Evolutionary conservation across 495 filamentous ascomycete genomes (phyloP).

Genomic region (Jackrogersella multiformis): DNA sequence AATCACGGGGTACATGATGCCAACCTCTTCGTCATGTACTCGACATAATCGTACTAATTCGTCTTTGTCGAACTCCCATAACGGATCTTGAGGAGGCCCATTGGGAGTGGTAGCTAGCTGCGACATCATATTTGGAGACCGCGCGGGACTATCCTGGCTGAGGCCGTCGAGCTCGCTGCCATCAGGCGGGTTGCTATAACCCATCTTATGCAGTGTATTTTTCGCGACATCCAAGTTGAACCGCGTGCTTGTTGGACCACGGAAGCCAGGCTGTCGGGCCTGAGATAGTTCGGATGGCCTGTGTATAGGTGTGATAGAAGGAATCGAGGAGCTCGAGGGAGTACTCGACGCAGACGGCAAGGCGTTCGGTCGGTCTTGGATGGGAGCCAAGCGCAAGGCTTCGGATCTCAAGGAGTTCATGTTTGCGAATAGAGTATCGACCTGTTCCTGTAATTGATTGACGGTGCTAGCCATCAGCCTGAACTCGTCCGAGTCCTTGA

Average conservation of each 20-base stretch:
- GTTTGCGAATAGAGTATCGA: conserved; percentile 75
- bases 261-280: conserved; percentile 70
- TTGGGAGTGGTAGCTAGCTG: conserved; percentile 51
- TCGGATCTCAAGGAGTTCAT: conserved; percentile 70
- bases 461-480: conserved; percentile 80
- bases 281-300: conserved; percentile 42
- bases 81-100: conserved; percentile 67
- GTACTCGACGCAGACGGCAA: conserved; percentile 50
- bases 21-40: conserved; percentile 84
- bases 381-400: conserved; percentile 53
- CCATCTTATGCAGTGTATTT: conserved; percentile 88
- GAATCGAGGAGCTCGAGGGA: conserved; percentile 47
- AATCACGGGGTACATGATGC: conserved; percentile 85
- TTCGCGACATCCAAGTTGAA: conserved; percentile 90
- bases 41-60: conserved; percentile 76
- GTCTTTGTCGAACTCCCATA: conserved; percentile 75
- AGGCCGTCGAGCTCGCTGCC: conserved; percentile 67
- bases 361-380: conserved; percentile 50
- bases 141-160: conserved; percentile 63
- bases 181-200: conserved; percentile 69
- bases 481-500: conserved; percentile 92
- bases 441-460: conserved; percentile 80
- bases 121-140: conserved; percentile 52
- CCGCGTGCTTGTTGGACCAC: conserved; percentile 84
- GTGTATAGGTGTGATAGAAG: conserved; percentile 44